Evolutionary conservation across 768 basidiomycete species (phyloP), one percentile per base, ranked within the genome.

Genomic region (Lyophyllum decastes): DNA sequence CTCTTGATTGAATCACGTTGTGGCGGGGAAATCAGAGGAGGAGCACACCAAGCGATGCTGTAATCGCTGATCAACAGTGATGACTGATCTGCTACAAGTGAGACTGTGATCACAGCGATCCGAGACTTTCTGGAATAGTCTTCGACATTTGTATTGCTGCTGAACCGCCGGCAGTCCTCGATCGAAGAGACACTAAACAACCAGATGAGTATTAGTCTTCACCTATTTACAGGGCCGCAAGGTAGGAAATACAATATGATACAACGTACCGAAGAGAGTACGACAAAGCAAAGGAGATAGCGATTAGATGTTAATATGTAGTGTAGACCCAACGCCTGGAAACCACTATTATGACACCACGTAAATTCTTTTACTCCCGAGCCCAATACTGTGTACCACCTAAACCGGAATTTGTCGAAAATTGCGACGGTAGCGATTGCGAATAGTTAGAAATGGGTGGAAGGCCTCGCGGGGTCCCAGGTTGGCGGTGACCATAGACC

Each of bases 391-490:
- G 61, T 25, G 57, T 52, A 21, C 27, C 49, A 33, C 50, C 44
- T 53, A 53, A 38, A 19, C 30, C 57, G n/a, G 60, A 45, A 35
- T 48, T 54, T 41, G 65, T 24, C 12, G 57, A 22, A 55, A 55
- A 59, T 26, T 47, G 52, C 10, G 54, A 27, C 33, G 62, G 35
- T 30, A 60, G 60, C 49, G 65, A 45, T 44, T 58, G 60, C 11
- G 68, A 60, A 47, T 63, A 70, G 54, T 53, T 59, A 11, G 64
- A 62, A 19, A 65, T 57, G 30, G 54, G 35, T 7, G 64, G 60
- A 55, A 65, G 62, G 4, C 53, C 61, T 45, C 62, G 64, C 21
- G 63, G 57, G 34, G 55, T 45, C 25, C 52, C 60, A 30, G 67
- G 44, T 17, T 61, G 61, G 17, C 57, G 64, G 2, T 48, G 59